Evolutionary conservation across 148 eudicot species (phyloP).

Genomic region (Pharnaceum exiguum): DNA sequence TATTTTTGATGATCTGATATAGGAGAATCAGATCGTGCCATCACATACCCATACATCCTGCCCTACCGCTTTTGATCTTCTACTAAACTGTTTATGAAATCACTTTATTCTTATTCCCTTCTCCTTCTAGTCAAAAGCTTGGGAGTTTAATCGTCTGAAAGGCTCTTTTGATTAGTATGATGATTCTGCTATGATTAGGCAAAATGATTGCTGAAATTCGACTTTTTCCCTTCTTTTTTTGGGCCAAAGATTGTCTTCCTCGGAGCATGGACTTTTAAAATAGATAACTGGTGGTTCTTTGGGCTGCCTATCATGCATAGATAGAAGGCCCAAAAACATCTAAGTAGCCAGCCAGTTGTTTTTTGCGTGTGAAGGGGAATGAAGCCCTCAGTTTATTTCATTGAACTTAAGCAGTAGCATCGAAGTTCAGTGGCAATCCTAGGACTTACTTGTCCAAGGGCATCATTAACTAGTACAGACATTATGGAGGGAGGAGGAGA

Average conservation of each 20-base stretch:
- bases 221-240: neutral
- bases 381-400: no score
- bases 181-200: conserved; percentile 14
- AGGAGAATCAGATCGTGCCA: conserved; percentile 14
- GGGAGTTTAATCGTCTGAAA: neutral
- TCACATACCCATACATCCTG: neutral
- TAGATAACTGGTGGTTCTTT: no score
- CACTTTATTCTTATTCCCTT: conserved; percentile 30
- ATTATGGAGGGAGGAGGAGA: no score
- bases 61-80: conserved; percentile 1
- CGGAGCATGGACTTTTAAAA: no score
- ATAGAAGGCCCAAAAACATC: no score
- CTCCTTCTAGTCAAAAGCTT: conserved; percentile 12
- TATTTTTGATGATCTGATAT: neutral
- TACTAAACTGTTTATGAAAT: neutral
- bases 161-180: neutral
- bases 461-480: no score
- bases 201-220: neutral
- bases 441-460: no score
- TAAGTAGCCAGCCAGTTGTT: no score
- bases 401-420: no score
- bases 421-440: no score
- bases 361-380: no score
- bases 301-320: no score
- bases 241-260: neutral